A percentile compares a stretch with the other conserved stretches of the same genome.
Evolutionary conservation across 257 asterid species (phyloP).

Genomic region (Coffea eugenioides): DNA sequence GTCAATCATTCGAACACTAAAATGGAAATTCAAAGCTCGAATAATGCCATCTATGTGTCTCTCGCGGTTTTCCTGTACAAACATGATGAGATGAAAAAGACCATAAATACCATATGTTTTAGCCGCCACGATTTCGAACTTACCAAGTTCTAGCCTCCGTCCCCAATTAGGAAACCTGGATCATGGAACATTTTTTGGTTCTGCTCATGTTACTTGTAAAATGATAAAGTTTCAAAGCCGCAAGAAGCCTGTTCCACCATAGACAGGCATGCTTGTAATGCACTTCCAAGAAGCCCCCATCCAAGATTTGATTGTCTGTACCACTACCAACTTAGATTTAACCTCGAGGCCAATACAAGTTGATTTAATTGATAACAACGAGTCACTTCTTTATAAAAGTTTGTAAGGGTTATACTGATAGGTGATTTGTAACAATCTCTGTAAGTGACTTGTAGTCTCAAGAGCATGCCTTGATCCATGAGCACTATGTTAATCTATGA

Average conservation of each 20-base stretch:
- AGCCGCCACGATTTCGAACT: neutral
- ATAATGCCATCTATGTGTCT: no score
- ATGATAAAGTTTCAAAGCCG: neutral
- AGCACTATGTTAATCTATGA: no score
- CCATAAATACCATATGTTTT: neutral
- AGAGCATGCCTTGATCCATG: no score
- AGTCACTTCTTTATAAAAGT: no score
- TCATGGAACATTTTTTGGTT: neutral
- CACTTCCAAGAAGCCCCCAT: neutral
- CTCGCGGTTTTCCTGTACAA: neutral
- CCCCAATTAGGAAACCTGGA: neutral
- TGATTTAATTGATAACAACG: no score
- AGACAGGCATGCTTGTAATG: neutral
- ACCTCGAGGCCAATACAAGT: no score
- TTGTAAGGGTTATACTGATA: no score
- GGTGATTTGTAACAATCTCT: no score
- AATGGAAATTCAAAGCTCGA: neutral
- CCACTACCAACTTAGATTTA: no score
- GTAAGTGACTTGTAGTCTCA: no score
- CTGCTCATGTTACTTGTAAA: neutral
- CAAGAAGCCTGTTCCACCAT: neutral
- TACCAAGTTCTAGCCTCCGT: neutral
- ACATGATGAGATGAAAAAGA: neutral
- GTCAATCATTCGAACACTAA: neutral
- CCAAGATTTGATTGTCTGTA: neutral